A percentile compares a stretch with the other conserved stretches of the same genome.
phyloP scores from a whole-genome alignment of 1,284 basidiomycete species.

The Ceratobasidium sp. region DNA sequence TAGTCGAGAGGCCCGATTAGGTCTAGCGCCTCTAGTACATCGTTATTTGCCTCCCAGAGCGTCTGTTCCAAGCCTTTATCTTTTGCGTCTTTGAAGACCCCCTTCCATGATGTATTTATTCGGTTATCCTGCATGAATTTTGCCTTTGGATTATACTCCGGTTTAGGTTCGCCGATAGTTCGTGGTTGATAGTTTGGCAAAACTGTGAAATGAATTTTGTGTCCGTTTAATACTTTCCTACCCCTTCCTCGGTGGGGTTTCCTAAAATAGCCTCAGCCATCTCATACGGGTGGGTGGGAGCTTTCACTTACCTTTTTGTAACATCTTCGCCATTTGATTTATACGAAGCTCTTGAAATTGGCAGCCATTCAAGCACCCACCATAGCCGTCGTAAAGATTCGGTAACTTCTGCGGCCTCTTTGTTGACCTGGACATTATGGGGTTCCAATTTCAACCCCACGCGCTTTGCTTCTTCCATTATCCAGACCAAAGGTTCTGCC shows the following conservation, averaged over 20 bases:
- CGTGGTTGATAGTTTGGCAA: not conserved
- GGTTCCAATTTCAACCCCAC: conserved; percentile 40
- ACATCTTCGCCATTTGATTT: too few relatives aligned
- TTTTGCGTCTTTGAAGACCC: too few relatives aligned
- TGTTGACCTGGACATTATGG: not conserved
- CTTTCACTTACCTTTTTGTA: too few relatives aligned
- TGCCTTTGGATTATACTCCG: too few relatives aligned
- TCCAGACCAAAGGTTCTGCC: conserved; percentile 45
- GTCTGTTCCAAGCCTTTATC: too few relatives aligned
- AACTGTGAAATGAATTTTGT: conserved; percentile 5
- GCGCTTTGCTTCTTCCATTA: conserved; percentile 45
- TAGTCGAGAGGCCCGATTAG: too few relatives aligned
- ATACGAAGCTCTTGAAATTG: not conserved
- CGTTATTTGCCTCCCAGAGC: too few relatives aligned
- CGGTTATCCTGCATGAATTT: too few relatives aligned
- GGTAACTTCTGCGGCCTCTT: not conserved
- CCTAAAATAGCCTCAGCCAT: not conserved
- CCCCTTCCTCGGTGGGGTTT: not conserved
- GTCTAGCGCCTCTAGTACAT: too few relatives aligned
- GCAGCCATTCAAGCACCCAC: not conserved
- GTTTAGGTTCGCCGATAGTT: too few relatives aligned
- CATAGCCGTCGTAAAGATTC: not conserved
- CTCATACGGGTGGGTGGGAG: too few relatives aligned
- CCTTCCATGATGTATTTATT: too few relatives aligned
- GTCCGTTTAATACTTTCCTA: not conserved